phyloP scores from a whole-genome alignment of 306 rosid species.

The Mimosa bimucronata region DNA sequence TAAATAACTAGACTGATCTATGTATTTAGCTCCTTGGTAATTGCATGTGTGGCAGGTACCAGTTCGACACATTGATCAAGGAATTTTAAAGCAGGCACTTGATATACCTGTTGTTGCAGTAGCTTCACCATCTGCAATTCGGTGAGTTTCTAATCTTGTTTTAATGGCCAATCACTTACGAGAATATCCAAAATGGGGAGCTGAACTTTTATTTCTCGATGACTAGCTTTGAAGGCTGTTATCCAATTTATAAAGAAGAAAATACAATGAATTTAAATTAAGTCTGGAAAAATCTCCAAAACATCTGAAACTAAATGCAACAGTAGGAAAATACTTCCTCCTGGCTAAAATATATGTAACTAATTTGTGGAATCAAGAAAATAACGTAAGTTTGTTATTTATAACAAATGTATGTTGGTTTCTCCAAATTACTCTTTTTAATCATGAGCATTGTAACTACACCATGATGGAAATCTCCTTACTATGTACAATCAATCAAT shows the following conservation, averaged over 20 bases:
- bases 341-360: too few species aligned
- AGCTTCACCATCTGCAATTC: constrained; percentile 93
- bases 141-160: constrained; percentile 50
- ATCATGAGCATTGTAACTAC: too few species aligned
- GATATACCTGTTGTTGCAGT: constrained; percentile 83
- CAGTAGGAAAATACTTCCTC: neutral
- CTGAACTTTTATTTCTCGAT: neutral
- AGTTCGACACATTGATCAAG: constrained; percentile 68
- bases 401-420: too few species aligned
- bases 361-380: too few species aligned
- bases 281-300: neutral
- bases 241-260: neutral
- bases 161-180: neutral
- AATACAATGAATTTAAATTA: neutral
- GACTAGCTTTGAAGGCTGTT: neutral
- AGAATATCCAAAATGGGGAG: neutral
- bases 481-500: too few species aligned
- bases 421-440: too few species aligned
- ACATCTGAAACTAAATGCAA: neutral
- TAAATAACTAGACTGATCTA: constrained; percentile 5
- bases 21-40: constrained; percentile 34
- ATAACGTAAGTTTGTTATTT: too few species aligned
- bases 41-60: constrained; percentile 64
- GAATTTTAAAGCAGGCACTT: constrained; percentile 70
- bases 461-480: too few species aligned